Percentiles rank a stretch among this genome's conserved stretches.
These are phyloP conservation scores for Ampelocalamus luodianensis DNA, from an alignment of 176 grass and related monocot genomes.

Conservation along the genomic window DNA sequence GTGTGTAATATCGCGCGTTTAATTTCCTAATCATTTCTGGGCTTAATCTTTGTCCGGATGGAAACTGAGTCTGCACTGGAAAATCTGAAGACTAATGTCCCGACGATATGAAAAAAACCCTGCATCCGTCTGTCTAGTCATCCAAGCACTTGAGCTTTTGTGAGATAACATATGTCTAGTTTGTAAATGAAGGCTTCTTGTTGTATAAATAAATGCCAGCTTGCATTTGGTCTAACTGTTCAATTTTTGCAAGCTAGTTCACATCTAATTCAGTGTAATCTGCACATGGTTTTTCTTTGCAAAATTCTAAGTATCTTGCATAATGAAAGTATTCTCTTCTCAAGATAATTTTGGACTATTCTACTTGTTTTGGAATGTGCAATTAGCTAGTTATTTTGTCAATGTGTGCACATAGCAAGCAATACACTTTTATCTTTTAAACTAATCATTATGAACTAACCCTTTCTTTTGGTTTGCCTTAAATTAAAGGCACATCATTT, in stretches of 20 bases:
- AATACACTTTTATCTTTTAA: background rate
- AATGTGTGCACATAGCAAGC: background rate
- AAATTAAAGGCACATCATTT: slow-evolving; percentile 72
- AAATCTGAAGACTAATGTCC: background rate
- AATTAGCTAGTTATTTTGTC: slow-evolving; percentile 10
- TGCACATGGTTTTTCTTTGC: background rate
- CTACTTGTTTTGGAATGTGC: background rate
- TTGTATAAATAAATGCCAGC: background rate
- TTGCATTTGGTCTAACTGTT: background rate
- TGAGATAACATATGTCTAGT: background rate
- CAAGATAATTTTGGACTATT: slow-evolving; percentile 3
- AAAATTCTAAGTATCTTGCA: slow-evolving; percentile 16
- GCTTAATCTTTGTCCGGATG: background rate
- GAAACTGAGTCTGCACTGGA: background rate
- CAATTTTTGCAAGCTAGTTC: background rate
- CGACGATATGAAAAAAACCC: background rate
- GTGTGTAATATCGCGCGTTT: background rate
- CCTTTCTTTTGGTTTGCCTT: slow-evolving; percentile 16
- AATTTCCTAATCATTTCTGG: background rate
- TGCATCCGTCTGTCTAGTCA: background rate
- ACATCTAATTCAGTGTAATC: background rate
- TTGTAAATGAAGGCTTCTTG: background rate
- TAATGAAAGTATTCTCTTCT: slow-evolving; percentile 22
- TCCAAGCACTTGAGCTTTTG: background rate
- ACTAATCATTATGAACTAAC: slow-evolving; percentile 8